Percentiles rank a stretch among this genome's conserved stretches.
phyloP scores from a whole-genome alignment of 768 basidiomycete genomes.

The Agrocybe pediades region DNA sequence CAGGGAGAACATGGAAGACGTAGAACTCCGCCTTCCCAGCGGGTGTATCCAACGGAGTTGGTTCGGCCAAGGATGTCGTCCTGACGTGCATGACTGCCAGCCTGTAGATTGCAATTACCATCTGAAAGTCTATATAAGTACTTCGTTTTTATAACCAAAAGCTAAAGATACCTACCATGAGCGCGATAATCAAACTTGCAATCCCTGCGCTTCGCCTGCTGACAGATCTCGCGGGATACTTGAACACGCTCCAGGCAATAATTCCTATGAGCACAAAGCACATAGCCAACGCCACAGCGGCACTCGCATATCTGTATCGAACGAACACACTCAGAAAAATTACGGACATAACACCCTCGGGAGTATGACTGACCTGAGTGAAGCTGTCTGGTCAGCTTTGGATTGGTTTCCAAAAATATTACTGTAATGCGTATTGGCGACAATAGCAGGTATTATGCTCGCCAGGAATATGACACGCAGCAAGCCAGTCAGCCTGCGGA shows the following conservation, averaged over 20 bases:
- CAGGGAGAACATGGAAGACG: constrained; percentile 45
- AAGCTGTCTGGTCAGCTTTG: constrained; percentile 19
- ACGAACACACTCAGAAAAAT: neutral
- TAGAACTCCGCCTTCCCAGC: constrained; percentile 44
- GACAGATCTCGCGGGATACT: constrained; percentile 22
- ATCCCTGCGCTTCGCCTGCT: constrained; percentile 23
- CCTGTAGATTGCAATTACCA: constrained; percentile 38
- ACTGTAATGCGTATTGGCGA: constrained; percentile 27
- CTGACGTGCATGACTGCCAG: constrained; percentile 37
- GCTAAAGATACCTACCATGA: constrained; percentile 30
- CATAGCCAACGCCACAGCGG: constrained; percentile 5
- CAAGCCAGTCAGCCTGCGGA: constrained; percentile 29
- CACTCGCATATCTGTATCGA: constrained; percentile 27
- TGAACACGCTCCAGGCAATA: constrained; percentile 24
- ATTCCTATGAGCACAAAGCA: constrained; percentile 1
- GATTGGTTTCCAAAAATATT: constrained; percentile 17
- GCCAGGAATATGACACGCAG: constrained; percentile 29
- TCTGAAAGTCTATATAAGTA: constrained; percentile 17
- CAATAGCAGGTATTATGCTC: constrained; percentile 29
- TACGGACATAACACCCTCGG: neutral
- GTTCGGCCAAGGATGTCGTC: constrained; percentile 33
- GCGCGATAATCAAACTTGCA: constrained; percentile 17
- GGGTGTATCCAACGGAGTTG: constrained; percentile 34
- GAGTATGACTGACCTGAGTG: constrained; percentile 15
- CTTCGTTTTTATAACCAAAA: neutral